Conservation (phyloP, 345 rosid species). For the Populus tremula region DNA sequence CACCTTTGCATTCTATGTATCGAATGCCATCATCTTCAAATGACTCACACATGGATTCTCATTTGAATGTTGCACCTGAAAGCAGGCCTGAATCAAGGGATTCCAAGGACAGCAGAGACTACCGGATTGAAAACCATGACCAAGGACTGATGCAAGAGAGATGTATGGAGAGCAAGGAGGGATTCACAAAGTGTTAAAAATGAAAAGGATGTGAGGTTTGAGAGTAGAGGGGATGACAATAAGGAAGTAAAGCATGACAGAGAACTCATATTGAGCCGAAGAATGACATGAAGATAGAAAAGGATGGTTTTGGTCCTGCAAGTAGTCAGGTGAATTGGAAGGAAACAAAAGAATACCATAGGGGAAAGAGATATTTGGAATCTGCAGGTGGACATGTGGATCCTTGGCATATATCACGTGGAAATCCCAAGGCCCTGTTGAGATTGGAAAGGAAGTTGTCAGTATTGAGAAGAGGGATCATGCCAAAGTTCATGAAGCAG, state of each 20-base stretch:
- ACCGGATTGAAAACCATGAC: conserved; percentile 56
- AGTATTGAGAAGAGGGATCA: conserved; percentile 51
- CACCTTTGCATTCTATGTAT: conserved; percentile 61
- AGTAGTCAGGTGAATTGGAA: conserved; percentile 68
- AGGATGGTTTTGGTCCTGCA: conserved; percentile 49
- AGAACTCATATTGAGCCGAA: conserved; percentile 53
- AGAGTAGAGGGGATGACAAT: conserved; percentile 58
- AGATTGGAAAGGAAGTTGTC: conserved; percentile 61
- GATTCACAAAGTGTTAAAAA: conserved; percentile 60
- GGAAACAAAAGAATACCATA: conserved; percentile 75
- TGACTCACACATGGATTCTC: conserved; percentile 62
- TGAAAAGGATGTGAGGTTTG: conserved; percentile 70
- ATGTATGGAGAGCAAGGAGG: conserved; percentile 58
- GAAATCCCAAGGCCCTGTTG: conserved; percentile 52
- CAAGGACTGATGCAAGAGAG: conserved; percentile 58
- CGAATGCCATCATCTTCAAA: conserved; percentile 48
- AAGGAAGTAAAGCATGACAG: conserved; percentile 65
- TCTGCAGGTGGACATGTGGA: conserved; percentile 51
- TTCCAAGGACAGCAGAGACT: conserved; percentile 59
- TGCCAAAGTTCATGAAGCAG: conserved; percentile 63
- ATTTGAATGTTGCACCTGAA: conserved; percentile 32
- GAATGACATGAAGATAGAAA: conserved; percentile 58
- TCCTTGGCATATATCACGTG: conserved; percentile 61
- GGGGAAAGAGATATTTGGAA: conserved; percentile 75
- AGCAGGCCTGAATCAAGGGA: conserved; percentile 58